These are phyloP conservation scores for Lachancea cidri DNA, from an alignment of 805 yeast species.

Conservation along the genomic window DNA sequence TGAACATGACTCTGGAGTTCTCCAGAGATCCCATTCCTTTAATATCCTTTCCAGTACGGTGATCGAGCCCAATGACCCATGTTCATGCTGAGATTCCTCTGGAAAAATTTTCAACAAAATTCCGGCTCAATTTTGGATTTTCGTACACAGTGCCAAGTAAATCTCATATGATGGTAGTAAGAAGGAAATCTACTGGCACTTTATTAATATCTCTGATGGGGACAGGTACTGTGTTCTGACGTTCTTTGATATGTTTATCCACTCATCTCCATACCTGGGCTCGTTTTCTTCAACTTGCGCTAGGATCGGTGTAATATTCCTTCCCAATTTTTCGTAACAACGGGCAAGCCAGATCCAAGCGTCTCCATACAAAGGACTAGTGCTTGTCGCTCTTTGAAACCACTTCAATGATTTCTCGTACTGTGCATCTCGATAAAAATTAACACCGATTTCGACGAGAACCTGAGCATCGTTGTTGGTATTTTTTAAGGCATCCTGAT, in stretches of 20 bases:
- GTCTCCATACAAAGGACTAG: slow-evolving; percentile 64
- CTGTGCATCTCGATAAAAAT: slow-evolving; percentile 64
- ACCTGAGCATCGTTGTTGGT: slow-evolving; percentile 59
- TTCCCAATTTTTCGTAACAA: slow-evolving; percentile 39
- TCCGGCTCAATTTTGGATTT: slow-evolving; percentile 1
- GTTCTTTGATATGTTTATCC: slow-evolving; percentile 51
- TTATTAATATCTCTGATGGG: slow-evolving; percentile 38
- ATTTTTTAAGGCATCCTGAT: slow-evolving; percentile 64
- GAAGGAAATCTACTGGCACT: slow-evolving; percentile 5
- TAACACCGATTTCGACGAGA: slow-evolving; percentile 57
- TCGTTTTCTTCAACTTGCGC: slow-evolving; percentile 39
- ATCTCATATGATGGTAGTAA: neutral
- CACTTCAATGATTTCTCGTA: slow-evolving; percentile 60
- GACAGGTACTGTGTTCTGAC: slow-evolving; percentile 41
- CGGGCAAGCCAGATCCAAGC: slow-evolving; percentile 63
- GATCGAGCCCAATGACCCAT: neutral
- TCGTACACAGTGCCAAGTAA: neutral
- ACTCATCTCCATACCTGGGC: slow-evolving; percentile 57
- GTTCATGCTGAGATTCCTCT: slow-evolving; percentile 18
- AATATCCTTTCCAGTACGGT: neutral
- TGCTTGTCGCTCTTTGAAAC: slow-evolving; percentile 63
- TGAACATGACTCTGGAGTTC: slow-evolving; percentile 3
- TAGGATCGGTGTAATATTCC: slow-evolving; percentile 36
- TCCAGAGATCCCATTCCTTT: neutral
- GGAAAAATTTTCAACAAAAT: slow-evolving; percentile 15